Evolutionary conservation across 345 rosid genomes (phyloP).

Genomic region (Psidium friedrichsthalianum): DNA sequence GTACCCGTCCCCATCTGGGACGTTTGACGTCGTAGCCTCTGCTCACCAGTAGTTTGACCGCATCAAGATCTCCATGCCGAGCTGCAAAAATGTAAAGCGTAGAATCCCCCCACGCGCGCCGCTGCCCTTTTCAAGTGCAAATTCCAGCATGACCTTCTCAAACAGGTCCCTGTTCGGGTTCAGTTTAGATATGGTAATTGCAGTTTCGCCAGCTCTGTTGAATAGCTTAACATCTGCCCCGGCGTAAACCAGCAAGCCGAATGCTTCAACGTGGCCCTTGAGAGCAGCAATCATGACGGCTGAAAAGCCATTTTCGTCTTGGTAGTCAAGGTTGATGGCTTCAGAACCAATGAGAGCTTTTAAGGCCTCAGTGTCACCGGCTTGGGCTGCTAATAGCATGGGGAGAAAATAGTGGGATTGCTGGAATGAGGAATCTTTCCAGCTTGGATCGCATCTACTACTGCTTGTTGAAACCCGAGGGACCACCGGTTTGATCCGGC

Average conservation of each 20-base stretch:
- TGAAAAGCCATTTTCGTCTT: conserved; percentile 70
- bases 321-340: conserved; percentile 50
- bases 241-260: conserved; percentile 61
- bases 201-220: conserved; percentile 67
- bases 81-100: conserved; percentile 94
- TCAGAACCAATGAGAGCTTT: conserved; percentile 28
- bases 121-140: conserved; percentile 75
- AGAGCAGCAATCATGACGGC: conserved; percentile 86
- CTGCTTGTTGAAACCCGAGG: conserved; percentile 49
- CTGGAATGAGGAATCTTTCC: conserved; percentile 61
- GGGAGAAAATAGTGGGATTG: conserved; percentile 41
- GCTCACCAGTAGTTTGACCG: conserved; percentile 49
- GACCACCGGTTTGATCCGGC: conserved; percentile 56
- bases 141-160: conserved; percentile 94
- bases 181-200: conserved; percentile 51
- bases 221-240: conserved; percentile 84
- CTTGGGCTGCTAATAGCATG: conserved; percentile 50
- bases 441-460: conserved; percentile 37
- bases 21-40: conserved; percentile 66
- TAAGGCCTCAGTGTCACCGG: conserved; percentile 65
- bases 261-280: conserved; percentile 71
- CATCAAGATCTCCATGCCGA: conserved; percentile 71
- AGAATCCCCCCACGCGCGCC: conserved; percentile 65
- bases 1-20: conserved; percentile 72
- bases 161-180: conserved; percentile 52